Evolutionary conservation across 2,329 filamentous ascomycete species (phyloP), one percentile per base, ranked within the genome.

Genomic region (Fusarium domesticum): DNA sequence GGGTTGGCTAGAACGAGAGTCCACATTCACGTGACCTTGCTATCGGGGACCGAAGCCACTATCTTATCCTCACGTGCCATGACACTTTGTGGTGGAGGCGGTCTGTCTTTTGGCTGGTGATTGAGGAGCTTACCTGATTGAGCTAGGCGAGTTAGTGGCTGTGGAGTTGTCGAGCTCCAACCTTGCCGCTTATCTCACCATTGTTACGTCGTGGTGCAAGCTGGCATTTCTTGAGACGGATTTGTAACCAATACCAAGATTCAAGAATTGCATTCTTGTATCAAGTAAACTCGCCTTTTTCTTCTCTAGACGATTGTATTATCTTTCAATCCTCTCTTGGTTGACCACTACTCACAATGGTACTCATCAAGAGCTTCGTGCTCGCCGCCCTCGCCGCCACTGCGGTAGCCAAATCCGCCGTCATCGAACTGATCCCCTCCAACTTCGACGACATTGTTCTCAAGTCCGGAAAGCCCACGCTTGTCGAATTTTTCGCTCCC

Each of bases 401-500:
- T 20, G 81, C 77, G 45, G 74, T 81, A 48, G 84, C 87, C 61
- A 83, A 84, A 60, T 93, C 89, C 43, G 86, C 88, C 44, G 93
- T 98, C 53, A 76, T 95, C 60, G 92, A 97, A 69, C 84, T 98
- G 50, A 83, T 87, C 48, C 90, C 92, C 43, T 75, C 76, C 61
- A 98, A 96, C 76, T 98, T 98, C 68, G 92, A 97, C 75, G 74
- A 85, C 37, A 77, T 96, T 43, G 89, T 96, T 53, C 78, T 96
- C 48, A 83, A 95, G 67, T 92, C 88, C 35, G 90, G 90, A 70
- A 97, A 95, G 76, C 92, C 93, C 34, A 91, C 93, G 0, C 84
- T 98, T 18, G 90, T 97, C 60, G 91, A 97, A 70, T 98, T 98
- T 80, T 97, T 95, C 65, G 93, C 93, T 25, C 91, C 92, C 18